Percentiles rank a stretch among this genome's conserved stretches.
These are phyloP conservation scores for Basipetospora sp. DNA, from an alignment of 2,329 filamentous ascomycete genomes.

Conservation along the genomic window DNA sequence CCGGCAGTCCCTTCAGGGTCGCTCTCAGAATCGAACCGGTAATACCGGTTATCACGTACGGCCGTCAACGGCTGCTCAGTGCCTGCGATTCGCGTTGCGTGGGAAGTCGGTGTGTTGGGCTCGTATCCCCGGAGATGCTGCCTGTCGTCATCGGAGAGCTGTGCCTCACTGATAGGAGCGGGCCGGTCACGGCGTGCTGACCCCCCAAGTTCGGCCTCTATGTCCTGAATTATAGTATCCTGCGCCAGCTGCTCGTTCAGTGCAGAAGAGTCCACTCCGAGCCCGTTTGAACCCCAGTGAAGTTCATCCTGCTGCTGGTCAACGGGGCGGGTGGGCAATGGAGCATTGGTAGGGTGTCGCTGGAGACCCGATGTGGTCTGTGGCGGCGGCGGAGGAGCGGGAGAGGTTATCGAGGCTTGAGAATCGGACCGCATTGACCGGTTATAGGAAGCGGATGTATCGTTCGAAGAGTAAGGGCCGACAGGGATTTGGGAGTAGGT, in stretches of 20 bases:
- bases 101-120: constrained; percentile 32
- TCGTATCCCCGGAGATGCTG: constrained; percentile 34
- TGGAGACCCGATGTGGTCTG: constrained; percentile 21
- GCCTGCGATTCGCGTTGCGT: neutral
- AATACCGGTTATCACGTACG: constrained; percentile 16
- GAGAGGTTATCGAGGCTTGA: constrained; percentile 31
- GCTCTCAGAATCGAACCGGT: constrained; percentile 51
- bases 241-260: constrained; percentile 27
- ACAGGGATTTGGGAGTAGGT: constrained; percentile 37
- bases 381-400: constrained; percentile 29
- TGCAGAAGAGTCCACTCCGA: constrained; percentile 16
- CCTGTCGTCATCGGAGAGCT: constrained; percentile 30
- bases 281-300: constrained; percentile 26
- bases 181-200: constrained; percentile 22
- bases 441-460: constrained; percentile 30
- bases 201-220: constrained; percentile 37
- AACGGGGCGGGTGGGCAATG: constrained; percentile 39
- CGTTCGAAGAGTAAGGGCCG: constrained; percentile 33
- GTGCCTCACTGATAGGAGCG: constrained; percentile 28
- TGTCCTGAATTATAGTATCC: constrained; percentile 42
- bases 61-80: neutral
- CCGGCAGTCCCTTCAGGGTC: constrained; percentile 80
- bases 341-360: constrained; percentile 45
- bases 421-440: constrained; percentile 35
- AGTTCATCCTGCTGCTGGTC: constrained; percentile 28